These are phyloP conservation scores for Blastobotrys malaysiensis DNA, from an alignment of 1,139 yeast genomes.

Conservation along the genomic window DNA sequence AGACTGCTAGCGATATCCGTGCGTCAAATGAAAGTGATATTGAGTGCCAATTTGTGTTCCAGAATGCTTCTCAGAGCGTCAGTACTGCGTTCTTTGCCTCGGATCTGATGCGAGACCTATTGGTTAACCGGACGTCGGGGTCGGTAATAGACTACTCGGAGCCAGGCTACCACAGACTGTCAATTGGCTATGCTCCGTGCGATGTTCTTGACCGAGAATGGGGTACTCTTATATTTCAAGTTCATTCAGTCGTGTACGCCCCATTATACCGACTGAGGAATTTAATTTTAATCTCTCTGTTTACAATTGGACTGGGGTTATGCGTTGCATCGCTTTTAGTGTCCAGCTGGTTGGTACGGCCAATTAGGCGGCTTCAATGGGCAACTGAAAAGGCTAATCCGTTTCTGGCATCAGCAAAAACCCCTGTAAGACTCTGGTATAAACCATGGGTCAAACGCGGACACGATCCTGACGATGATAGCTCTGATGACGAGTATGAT, in stretches of 20 bases:
- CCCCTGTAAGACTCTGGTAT: slow-evolving; percentile 14
- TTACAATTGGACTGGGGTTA: slow-evolving; percentile 75
- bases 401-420: slow-evolving; percentile 9
- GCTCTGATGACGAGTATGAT: background rate
- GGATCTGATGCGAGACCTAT: background rate
- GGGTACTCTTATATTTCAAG: slow-evolving; percentile 70
- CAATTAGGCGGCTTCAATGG: slow-evolving; percentile 72
- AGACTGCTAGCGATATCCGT: background rate
- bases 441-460: slow-evolving; percentile 14
- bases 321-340: slow-evolving; percentile 71
- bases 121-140: slow-evolving; percentile 3
- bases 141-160: slow-evolving; percentile 1
- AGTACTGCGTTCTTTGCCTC: background rate
- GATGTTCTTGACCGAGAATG: slow-evolving; percentile 48
- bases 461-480: background rate
- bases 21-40: background rate
- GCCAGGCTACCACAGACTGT: slow-evolving; percentile 31
- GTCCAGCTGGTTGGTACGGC: slow-evolving; percentile 83
- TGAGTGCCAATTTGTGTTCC: background rate
- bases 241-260: slow-evolving; percentile 50
- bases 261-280: slow-evolving; percentile 63
- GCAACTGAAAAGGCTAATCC: slow-evolving; percentile 65
- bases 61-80: background rate
- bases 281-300: slow-evolving; percentile 72
- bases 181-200: slow-evolving; percentile 66